Conservation (phyloP, 2,329 filamentous ascomycete genomes). For the Tolypocladium amazonense region DNA sequence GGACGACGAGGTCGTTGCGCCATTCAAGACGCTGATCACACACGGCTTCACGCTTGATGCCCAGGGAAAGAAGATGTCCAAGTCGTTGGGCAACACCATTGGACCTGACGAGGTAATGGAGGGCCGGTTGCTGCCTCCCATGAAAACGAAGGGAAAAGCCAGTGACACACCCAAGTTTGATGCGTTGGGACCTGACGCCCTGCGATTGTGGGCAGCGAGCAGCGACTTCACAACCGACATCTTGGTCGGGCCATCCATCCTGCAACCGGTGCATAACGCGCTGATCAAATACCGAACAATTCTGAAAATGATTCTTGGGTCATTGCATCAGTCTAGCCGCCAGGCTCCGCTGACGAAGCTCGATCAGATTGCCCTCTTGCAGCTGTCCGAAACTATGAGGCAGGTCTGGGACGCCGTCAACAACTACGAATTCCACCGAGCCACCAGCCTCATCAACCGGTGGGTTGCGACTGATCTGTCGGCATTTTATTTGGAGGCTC, state of each 20-base stretch:
- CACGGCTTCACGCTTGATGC: slow-evolving; percentile 91
- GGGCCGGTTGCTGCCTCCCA: slow-evolving; percentile 62
- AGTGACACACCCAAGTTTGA: slow-evolving; percentile 38
- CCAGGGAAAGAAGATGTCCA: slow-evolving; percentile 96
- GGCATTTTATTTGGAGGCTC: slow-evolving; percentile 84
- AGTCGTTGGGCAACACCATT: slow-evolving; percentile 85
- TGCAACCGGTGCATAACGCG: slow-evolving; percentile 65
- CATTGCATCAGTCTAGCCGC: slow-evolving; percentile 46
- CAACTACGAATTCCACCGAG: slow-evolving; percentile 75
- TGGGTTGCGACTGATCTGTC: slow-evolving; percentile 80
- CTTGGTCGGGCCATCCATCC: slow-evolving; percentile 64
- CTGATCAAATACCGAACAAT: slow-evolving; percentile 83
- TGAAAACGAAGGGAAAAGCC: slow-evolving; percentile 49
- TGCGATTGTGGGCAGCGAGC: slow-evolving; percentile 84
- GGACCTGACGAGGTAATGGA: slow-evolving; percentile 75
- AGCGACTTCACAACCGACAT: slow-evolving; percentile 89
- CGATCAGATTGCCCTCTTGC: slow-evolving; percentile 68
- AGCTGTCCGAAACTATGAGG: slow-evolving; percentile 55
- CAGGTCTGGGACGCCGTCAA: slow-evolving; percentile 56
- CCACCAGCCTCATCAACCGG: slow-evolving; percentile 59
- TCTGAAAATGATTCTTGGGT: slow-evolving; percentile 82
- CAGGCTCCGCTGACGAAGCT: slow-evolving; percentile 42
- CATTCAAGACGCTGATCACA: slow-evolving; percentile 84
- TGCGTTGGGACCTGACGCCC: slow-evolving; percentile 71
- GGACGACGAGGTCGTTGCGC: slow-evolving; percentile 32